Evolutionary conservation across 257 asterid species (phyloP), one percentile per base, ranked within the genome.

Genomic region (Petunia axillaris): DNA sequence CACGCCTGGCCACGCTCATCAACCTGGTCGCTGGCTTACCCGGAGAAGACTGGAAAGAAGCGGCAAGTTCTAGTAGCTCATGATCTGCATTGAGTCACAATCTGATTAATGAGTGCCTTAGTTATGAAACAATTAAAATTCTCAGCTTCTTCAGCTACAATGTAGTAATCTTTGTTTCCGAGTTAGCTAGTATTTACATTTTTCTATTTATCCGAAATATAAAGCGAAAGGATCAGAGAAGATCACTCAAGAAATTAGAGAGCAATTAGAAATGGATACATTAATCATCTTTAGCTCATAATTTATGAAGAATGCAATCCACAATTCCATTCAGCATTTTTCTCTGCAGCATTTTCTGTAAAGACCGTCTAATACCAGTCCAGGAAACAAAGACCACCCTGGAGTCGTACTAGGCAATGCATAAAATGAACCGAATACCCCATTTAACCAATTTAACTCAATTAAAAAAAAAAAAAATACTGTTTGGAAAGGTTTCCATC

Each of bases 1-100:
- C 99, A 84, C 99, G 99, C 67, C 90, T 88, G 82, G 96, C 87
- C 80, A 87, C 79, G 80, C 98, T 96, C 87, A 65, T 77, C 83
- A 83, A 86, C 90, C 81, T 91, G 75, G 97, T 90, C 36, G 93
- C 86, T 57, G 89, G 85, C 80, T 86, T 92, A 58, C 98, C 99
- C 1, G 95, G 85, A 46, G 91, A 83, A 75, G 97, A 85, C 82
- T 85, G 89, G 79, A 91, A 91, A 64, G 96, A 89, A 86, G 99
- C 90, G 84, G 99, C 99, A 79, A 91, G 87, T 80, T 96, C 98
- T 74, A 93, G 92, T 75, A 96, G 88, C 85, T 87, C 92, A 37
- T 91, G 94, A 90, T 94, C 98, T 94, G 97, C 91, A 87, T 76
- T 65, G 66, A 48, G 57, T 73, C 36, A 50, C 43, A 71, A 48